phyloP scores from a whole-genome alignment of 352 stramenopile genomes.

The Globisporangium lucens region DNA sequence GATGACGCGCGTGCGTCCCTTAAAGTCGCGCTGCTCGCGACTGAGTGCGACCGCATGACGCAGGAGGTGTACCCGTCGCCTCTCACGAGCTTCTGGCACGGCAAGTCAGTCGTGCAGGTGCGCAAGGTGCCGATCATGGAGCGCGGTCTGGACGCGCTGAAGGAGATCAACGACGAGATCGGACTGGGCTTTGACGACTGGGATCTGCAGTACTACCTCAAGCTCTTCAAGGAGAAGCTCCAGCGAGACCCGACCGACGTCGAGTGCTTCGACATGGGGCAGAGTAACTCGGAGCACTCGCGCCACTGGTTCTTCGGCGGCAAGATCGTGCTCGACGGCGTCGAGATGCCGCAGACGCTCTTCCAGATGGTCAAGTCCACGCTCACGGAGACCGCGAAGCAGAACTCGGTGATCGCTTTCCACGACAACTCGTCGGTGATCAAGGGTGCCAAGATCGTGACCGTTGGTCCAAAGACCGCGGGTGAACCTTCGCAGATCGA shows the following conservation, averaged over 20 bases:
- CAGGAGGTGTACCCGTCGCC: slow-evolving; percentile 92
- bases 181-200: slow-evolving; percentile 98
- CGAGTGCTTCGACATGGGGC: slow-evolving; percentile 99
- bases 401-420: slow-evolving; percentile 99
- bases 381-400: slow-evolving; percentile 83
- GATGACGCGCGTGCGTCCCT: slow-evolving; percentile 39
- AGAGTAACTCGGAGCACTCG: slow-evolving; percentile 99
- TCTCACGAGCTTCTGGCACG: slow-evolving; percentile 91
- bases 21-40: slow-evolving; percentile 57
- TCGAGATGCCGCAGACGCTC: slow-evolving; percentile 95
- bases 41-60: slow-evolving; percentile 97
- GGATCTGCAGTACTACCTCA: slow-evolving; percentile 98
- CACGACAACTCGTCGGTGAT: slow-evolving; percentile 99
- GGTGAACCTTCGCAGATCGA: slow-evolving; percentile 67
- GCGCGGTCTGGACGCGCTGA: slow-evolving; percentile 91
- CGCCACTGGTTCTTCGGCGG: slow-evolving; percentile 99
- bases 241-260: slow-evolving; percentile 97
- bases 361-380: slow-evolving; percentile 99
- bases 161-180: slow-evolving; percentile 94
- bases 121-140: slow-evolving; percentile 94
- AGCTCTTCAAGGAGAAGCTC: slow-evolving; percentile 97
- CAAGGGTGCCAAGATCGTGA: slow-evolving; percentile 88
- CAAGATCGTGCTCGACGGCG: slow-evolving; percentile 98
- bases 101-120: slow-evolving; percentile 80
- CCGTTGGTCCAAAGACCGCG: slow-evolving; percentile 65